Evolutionary conservation across 345 rosid species (phyloP).

Genomic region (Arabis alpina): DNA sequence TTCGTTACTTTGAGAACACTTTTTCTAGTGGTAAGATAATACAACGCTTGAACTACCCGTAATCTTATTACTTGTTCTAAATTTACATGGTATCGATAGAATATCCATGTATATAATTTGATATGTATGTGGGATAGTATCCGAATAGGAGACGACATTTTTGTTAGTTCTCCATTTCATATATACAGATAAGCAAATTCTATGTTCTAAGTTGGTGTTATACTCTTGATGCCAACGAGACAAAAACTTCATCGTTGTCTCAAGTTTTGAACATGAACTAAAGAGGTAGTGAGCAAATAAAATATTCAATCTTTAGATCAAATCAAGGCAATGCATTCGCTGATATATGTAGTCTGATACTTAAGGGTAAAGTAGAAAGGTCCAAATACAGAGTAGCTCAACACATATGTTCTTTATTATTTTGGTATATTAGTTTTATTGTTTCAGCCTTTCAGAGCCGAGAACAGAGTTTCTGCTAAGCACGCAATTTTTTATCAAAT

Average conservation of each 20-base stretch:
- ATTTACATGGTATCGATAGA: too few species aligned
- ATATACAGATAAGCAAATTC: too few species aligned
- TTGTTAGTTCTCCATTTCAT: too few species aligned
- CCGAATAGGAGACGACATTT: too few species aligned
- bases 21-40: too few species aligned
- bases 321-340: background rate
- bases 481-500: constrained; percentile 11
- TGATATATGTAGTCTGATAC: too few species aligned
- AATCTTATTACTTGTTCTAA: too few species aligned
- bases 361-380: constrained; percentile 4
- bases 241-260: background rate
- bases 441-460: constrained; percentile 4
- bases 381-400: constrained; percentile 14
- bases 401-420: background rate
- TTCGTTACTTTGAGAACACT: too few species aligned
- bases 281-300: background rate
- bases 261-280: background rate
- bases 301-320: background rate
- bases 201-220: background rate
- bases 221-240: background rate
- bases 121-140: too few species aligned
- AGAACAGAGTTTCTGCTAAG: constrained; percentile 6
- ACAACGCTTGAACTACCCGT: too few species aligned
- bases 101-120: too few species aligned
- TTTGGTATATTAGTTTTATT: constrained; percentile 4